These are phyloP conservation scores for Aspergillus pseudonomiae DNA, from an alignment of 2,329 filamentous ascomycete genomes.

Conservation along the genomic window DNA sequence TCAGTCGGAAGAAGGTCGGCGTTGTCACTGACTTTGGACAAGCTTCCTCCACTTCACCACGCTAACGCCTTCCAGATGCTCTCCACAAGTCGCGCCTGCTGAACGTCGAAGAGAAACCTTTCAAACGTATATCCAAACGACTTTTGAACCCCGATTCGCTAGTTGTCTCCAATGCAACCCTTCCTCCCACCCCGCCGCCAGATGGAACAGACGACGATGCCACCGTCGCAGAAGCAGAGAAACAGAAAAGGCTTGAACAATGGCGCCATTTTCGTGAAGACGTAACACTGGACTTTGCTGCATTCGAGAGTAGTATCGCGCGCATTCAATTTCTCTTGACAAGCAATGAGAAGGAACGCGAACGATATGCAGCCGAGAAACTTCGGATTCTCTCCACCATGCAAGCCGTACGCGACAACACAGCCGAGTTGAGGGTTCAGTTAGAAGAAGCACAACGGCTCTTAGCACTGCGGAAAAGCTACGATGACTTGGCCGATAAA, in stretches of 20 bases:
- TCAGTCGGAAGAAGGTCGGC: constrained; percentile 61
- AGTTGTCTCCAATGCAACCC: constrained; percentile 58
- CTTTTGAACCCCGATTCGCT: constrained; percentile 71
- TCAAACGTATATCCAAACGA: constrained; percentile 83
- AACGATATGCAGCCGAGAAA: constrained; percentile 81
- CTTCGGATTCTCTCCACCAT: constrained; percentile 77
- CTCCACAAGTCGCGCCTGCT: constrained; percentile 86
- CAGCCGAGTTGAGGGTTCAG: constrained; percentile 70
- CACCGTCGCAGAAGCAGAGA: constrained; percentile 51
- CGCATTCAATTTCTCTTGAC: constrained; percentile 85
- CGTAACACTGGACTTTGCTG: constrained; percentile 82
- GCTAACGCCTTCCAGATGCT: constrained; percentile 58
- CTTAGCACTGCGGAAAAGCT: constrained; percentile 77
- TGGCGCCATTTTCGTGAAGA: constrained; percentile 78
- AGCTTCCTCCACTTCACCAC: constrained; percentile 11
- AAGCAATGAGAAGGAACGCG: constrained; percentile 80
- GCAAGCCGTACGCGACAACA: constrained; percentile 75
- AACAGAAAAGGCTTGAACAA: constrained; percentile 56
- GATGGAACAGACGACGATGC: constrained; percentile 54
- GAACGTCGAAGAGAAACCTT: constrained; percentile 88
- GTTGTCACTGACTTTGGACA: constrained; percentile 10
- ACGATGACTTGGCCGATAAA: constrained; percentile 84
- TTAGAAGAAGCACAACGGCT: constrained; percentile 76
- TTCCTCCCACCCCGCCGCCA: constrained; percentile 68
- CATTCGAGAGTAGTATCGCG: constrained; percentile 82